phyloP scores from a whole-genome alignment of 768 basidiomycete genomes.

The Leccinum subtestaceum region DNA sequence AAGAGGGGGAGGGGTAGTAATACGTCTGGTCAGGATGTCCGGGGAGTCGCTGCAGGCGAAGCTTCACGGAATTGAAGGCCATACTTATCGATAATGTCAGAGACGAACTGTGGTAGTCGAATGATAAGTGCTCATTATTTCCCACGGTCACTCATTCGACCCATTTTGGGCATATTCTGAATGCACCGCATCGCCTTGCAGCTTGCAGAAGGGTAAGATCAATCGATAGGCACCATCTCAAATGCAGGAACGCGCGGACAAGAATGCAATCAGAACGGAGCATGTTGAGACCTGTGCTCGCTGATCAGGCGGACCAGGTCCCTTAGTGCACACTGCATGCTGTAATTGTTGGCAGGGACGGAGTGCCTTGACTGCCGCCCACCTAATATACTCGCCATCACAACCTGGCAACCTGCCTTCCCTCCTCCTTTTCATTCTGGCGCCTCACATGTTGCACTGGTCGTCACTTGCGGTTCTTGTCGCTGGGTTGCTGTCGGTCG shows the following conservation, averaged over 20 bases:
- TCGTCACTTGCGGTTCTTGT: constrained; percentile 18
- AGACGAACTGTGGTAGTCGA: no score
- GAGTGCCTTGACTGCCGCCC: no score
- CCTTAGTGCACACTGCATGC: not conserved
- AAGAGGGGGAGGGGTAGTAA: no score
- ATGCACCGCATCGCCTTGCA: no score
- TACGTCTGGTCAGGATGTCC: no score
- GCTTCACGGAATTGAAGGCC: no score
- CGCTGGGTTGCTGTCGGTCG: constrained; percentile 14
- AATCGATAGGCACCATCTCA: not conserved
- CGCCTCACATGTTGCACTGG: constrained; percentile 6
- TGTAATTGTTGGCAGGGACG: constrained; percentile 3
- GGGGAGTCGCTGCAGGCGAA: no score
- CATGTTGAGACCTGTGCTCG: not conserved
- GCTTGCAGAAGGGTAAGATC: not conserved
- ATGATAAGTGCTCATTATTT: constrained; percentile 15
- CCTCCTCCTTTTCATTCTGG: constrained; percentile 4
- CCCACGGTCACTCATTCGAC: constrained; percentile 15
- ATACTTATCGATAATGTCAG: no score
- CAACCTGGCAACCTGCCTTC: no score
- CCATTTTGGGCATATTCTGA: not conserved
- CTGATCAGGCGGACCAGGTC: not conserved
- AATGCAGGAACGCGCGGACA: not conserved
- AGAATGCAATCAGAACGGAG: not conserved
- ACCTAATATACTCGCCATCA: no score